Evolutionary conservation across 2,329 filamentous ascomycete species (phyloP), one percentile per base, ranked within the genome.

Genomic region (Colletotrichum lindemuthianum): DNA sequence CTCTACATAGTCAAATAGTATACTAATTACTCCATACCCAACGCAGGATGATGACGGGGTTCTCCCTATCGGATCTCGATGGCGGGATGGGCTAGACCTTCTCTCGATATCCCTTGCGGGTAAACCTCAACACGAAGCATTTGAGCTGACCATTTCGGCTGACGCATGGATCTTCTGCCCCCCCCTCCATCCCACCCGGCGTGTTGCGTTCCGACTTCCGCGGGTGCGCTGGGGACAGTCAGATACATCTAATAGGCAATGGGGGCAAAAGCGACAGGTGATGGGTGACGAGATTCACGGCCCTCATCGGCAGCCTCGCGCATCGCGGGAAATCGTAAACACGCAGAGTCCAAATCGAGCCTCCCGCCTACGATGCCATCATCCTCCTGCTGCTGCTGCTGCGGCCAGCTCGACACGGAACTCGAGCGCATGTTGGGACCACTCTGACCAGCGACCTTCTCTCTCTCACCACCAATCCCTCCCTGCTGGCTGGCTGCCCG

Each of bases 201-300:
- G 15, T 5, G 15, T 2, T n/a, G 49, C 13, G 36, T 51, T 16
- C 50, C 36, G 50, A 9, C 15, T 41, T 40, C 50, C 50, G 50
- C 50, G 36, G 36, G n/a, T 13, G 13, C 52, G 32, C 40, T 39
- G 52, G 16, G 13, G 6, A 12, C 34, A 24, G 16, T 15, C 41
- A 50, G 32, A 53, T 55, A 53, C 16, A 41, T n/a, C 15, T n/a
- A 12, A 36, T 6, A 16, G 24, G 13, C 34, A 33, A 9, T 39
- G 6, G 15, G 41, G 33, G 11, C 15, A 15, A 34, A 54, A 60
- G 33, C 55, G 60, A 64, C 33, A 64, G 34, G 51, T 55, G 60
- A 64, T 24, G 54, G 50, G 24, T 60, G 60, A 60, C 45, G 6
- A 60, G 60, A 64, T 60, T 57, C 44, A 37, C 50, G 56, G 43